Base-by-base conservation (phyloP, 1,284 basidiomycete species). In the Ustanciosporium gigantosporum region DNA sequence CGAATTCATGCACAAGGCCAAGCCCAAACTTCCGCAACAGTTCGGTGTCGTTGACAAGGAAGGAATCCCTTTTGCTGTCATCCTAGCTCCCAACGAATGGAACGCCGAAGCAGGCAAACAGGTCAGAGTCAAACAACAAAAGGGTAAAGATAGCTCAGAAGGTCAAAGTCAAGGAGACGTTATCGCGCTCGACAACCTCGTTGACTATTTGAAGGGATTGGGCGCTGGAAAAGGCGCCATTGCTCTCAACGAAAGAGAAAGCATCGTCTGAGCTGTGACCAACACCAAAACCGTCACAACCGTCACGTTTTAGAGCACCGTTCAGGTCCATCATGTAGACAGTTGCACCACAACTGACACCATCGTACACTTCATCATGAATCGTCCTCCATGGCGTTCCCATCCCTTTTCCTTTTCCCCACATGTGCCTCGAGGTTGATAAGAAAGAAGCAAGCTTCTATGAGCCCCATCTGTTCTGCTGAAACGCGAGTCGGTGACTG, bases 41-140 rank as follows among this genome's bases (percentile, higher is more conserved):
- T 97, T 95, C 76, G 87, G 88, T 16, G 86, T 88, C 3, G 89
- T 90, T n/a, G 94, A 95, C 80, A 86, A 83, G 75, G 93, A 97
- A 71, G 87, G 89, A 65, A 89, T 90, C 27, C 91, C 91, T 3
- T 94, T 90, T 78, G 92, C 90, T 2, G 84, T 96, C 50, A 89
- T 97, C 61, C 81, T 98, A 20, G 94, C 91, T 6, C 86, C 85
- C 1, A 87, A 88, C 56, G 94, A 98, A 81, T 82, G 93, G 53
- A 86, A 86, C 69, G 80, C 88, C 36, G 51, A 51, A 5, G 39
- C 36, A 0, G 23, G 47, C 29, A 59, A 59, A 40, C 50, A 64
- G 34, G 90, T 96, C 22, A 85, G 88, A 17, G 89, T 98, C 64
- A 97, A 97, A 82, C 87, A 92, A 77, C 94, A 98, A 79, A 84